These are phyloP conservation scores for Candida michaelii DNA, from an alignment of 805 yeast genomes.

Conservation along the genomic window DNA sequence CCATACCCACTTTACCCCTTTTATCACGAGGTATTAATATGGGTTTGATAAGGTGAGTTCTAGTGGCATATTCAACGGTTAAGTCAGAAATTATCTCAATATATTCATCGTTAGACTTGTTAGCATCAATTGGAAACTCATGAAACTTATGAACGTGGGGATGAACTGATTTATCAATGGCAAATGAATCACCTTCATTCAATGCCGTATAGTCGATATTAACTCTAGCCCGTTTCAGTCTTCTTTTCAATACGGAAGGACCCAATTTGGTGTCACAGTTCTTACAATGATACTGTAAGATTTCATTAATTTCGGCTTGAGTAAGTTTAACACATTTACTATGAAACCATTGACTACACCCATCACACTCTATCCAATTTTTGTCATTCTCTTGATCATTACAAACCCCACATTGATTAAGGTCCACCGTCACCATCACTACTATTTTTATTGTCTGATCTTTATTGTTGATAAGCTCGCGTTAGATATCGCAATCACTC, in stretches of 20 bases:
- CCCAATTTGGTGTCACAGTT: conserved; percentile 48
- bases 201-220: conserved; percentile 76
- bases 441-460: too few species aligned
- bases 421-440: not conserved
- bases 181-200: conserved; percentile 64
- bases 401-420: conserved; percentile 25
- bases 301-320: conserved; percentile 31
- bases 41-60: conserved; percentile 42
- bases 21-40: conserved; percentile 48
- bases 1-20: conserved; percentile 50
- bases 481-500: too few species aligned
- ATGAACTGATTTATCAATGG: conserved; percentile 46
- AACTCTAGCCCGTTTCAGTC: conserved; percentile 51
- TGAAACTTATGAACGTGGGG: conserved; percentile 49
- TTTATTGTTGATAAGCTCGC: too few species aligned
- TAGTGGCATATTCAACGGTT: conserved; percentile 33
- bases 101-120: conserved; percentile 9
- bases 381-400: conserved; percentile 13
- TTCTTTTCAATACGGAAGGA: conserved; percentile 49
- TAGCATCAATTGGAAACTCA: conserved; percentile 26
- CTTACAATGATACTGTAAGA: conserved; percentile 56
- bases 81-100: conserved; percentile 33
- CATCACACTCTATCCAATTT: conserved; percentile 58
- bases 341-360: conserved; percentile 58
- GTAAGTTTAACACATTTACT: conserved; percentile 44